Conservation (phyloP, 768 basidiomycete genomes). For the Boletus subparvulus region DNA sequence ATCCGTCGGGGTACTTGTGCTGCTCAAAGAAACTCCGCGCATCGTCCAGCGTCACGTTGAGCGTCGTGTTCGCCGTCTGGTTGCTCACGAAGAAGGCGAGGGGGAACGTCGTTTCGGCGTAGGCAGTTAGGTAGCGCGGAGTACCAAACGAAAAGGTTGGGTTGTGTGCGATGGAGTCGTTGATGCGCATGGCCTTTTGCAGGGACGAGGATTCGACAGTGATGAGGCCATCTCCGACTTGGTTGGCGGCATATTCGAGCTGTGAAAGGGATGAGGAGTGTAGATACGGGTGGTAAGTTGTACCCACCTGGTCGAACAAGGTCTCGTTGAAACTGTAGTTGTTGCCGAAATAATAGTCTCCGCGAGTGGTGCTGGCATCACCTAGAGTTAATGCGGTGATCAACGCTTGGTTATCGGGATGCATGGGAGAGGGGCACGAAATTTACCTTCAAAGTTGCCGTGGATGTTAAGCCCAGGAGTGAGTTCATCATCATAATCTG, state of each 20-base stretch:
- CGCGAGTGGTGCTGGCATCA: slow-evolving; percentile 26
- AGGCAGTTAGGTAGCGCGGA: slow-evolving; percentile 20
- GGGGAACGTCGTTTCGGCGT: slow-evolving; percentile 23
- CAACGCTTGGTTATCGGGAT: background rate
- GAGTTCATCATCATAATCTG: background rate
- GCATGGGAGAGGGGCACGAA: background rate
- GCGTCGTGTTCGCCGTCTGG: slow-evolving; percentile 19
- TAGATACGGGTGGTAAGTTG: background rate
- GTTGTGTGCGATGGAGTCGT: slow-evolving; percentile 27
- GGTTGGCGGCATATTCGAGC: slow-evolving; percentile 18
- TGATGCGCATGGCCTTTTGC: slow-evolving; percentile 24
- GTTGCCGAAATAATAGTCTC: slow-evolving; percentile 27
- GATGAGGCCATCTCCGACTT: slow-evolving; percentile 17
- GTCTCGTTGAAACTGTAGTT: slow-evolving; percentile 30
- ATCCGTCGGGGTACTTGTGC: slow-evolving; percentile 19
- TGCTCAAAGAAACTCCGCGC: slow-evolving; percentile 20
- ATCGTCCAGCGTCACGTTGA: slow-evolving; percentile 9
- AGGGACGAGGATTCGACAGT: slow-evolving; percentile 22
- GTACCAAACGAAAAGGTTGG: slow-evolving; percentile 23
- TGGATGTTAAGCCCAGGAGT: slow-evolving; percentile 22
- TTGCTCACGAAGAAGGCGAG: slow-evolving; percentile 27
- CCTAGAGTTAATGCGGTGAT: slow-evolving; percentile 8
- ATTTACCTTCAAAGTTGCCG: slow-evolving; percentile 23
- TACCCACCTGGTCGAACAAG: slow-evolving; percentile 18
- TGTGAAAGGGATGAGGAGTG: background rate